Evolutionary conservation across 2,329 filamentous ascomycete genomes (phyloP).

Genomic region (Exutisphaerella laricina): DNA sequence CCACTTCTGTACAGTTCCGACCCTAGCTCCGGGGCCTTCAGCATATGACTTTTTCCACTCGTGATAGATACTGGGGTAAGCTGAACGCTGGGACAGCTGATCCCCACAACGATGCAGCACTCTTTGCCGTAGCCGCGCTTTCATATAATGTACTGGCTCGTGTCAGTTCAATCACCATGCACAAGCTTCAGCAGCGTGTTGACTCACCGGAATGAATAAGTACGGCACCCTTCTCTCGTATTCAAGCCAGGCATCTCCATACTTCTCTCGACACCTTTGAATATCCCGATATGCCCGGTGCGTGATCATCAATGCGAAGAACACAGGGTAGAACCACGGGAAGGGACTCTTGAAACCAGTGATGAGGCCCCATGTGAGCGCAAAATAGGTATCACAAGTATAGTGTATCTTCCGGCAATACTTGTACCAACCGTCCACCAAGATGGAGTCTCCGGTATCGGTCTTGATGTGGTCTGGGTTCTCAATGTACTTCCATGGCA

Average conservation of each 20-base stretch:
- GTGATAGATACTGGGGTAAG: no score
- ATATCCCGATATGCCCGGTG: conserved; percentile 74
- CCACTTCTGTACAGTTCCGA: conserved; percentile 2
- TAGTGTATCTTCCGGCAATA: conserved; percentile 55
- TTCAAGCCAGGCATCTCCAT: conserved; percentile 75
- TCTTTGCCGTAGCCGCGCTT: no score
- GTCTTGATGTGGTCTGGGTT: conserved; percentile 76
- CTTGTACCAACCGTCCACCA: conserved; percentile 79
- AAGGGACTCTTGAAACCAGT: conserved; percentile 76
- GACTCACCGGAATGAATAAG: conserved; percentile 65
- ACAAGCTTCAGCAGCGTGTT: not conserved
- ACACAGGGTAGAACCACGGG: conserved; percentile 83
- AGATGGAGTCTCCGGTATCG: conserved; percentile 66
- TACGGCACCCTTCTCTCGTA: conserved; percentile 77
- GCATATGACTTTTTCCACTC: not conserved
- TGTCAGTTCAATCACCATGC: not conserved
- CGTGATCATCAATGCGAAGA: conserved; percentile 73
- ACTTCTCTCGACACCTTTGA: conserved; percentile 67
- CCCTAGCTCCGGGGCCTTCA: not conserved
- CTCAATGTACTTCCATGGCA: conserved; percentile 79
- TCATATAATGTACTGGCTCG: conserved; percentile 23
- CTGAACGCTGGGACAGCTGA: no score
- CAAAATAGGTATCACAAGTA: conserved; percentile 73
- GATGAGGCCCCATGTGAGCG: conserved; percentile 71
- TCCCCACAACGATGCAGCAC: no score